Base-by-base conservation (phyloP, 331 rosid species). In the Arachis monticola region DNA sequence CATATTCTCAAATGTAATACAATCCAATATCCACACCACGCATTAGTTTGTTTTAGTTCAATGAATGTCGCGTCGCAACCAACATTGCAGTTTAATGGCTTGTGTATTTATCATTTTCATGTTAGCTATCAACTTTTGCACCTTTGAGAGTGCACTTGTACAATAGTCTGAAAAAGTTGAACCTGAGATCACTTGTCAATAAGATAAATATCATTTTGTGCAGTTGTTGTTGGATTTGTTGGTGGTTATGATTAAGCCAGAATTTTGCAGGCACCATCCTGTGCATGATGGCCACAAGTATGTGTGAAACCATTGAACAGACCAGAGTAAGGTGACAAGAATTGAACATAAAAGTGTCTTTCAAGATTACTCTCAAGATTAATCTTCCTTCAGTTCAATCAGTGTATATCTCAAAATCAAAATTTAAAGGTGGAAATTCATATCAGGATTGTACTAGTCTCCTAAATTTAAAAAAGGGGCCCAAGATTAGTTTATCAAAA, bases 211-310 rank as follows among this genome's bases (percentile, higher is more conserved):
- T 30, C 58, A 27, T 35, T 63, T 40, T 52, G 11, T 59, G 61
- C 47, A 1, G 76, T 70, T 73, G 9, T 77, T 57, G 56, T 64
- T 53, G 65, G 60, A 58, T 61, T 42, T 30, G 55, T 42, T 58
- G 30, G 58, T 76, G 76, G 79, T 79, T 62, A 70, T 75, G 70
- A 8, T 80, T 67, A 47, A 35, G 82, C 77, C 80, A 59, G 77
- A 70, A 63, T 81, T 78, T 72, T 78, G 87, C 87, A 80, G 93
- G 85, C 85, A 47, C n/a, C 79, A 75, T 68, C 0, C 71, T 70
- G 69, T 57, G 60, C 67, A 50, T 60, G 65, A 84, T 60, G 65
- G 83, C 55, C 62, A 56, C 57, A 38, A 52, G 66, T 82, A 82
- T 81, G 78, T 69, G 74, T 80, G 81, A 85, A 69, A 67, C 74